These are phyloP conservation scores for Malus sieversii DNA, from an alignment of 306 rosid genomes.

Conservation along the genomic window DNA sequence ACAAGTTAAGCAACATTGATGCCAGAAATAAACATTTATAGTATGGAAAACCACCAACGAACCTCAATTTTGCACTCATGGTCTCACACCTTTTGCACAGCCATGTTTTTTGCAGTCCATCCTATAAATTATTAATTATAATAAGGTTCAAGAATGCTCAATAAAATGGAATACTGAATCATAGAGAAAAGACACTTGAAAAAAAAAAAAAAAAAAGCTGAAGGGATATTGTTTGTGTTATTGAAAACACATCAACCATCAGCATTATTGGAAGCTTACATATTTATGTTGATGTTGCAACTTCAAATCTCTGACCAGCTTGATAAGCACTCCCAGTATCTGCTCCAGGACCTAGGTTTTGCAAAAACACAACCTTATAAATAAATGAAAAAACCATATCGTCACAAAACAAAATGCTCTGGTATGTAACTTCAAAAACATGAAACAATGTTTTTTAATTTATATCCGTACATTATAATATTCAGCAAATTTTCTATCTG, in stretches of 20 bases:
- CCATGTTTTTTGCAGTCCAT: constrained; percentile 86
- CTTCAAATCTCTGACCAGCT: constrained; percentile 96
- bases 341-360: constrained; percentile 85
- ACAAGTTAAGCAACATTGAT: not conserved
- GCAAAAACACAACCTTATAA: constrained; percentile 4
- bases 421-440: not conserved
- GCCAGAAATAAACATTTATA: not conserved
- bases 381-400: not conserved
- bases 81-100: constrained; percentile 96
- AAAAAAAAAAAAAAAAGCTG: not conserved
- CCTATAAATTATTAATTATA: constrained; percentile 35
- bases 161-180: not conserved
- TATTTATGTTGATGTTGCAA: constrained; percentile 95
- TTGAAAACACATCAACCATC: constrained; percentile 4
- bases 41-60: constrained; percentile 14
- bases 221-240: not conserved
- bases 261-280: constrained; percentile 23
- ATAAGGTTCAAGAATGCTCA: constrained; percentile 1
- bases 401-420: not conserved
- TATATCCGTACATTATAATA: constrained; percentile 61
- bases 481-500: constrained; percentile 95
- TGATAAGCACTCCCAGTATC: constrained; percentile 85
- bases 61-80: constrained; percentile 98
- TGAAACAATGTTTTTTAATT: not conserved
- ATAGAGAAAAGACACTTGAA: not conserved